These are phyloP conservation scores for Erodium texanum DNA, from an alignment of 441 rosid genomes.

Conservation along the genomic window DNA sequence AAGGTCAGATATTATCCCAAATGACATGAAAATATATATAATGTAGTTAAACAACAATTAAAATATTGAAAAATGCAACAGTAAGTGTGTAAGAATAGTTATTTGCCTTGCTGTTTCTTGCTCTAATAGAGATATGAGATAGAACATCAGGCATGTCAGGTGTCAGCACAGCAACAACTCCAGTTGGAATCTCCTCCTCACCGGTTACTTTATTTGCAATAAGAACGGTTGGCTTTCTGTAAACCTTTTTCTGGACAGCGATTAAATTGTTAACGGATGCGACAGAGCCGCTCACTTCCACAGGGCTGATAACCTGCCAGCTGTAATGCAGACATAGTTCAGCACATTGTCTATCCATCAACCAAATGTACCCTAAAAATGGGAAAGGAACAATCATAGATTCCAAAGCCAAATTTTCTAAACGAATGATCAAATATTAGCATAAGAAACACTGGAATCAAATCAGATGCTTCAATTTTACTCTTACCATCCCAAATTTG, in stretches of 20 bases:
- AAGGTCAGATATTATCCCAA: constrained; percentile 13
- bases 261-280: constrained; percentile 44
- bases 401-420: neutral
- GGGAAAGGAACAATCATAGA: neutral
- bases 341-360: constrained; percentile 9
- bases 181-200: constrained; percentile 78
- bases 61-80: neutral
- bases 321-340: constrained; percentile 30
- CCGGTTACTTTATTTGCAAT: constrained; percentile 60
- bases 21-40: constrained; percentile 8
- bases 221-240: constrained; percentile 51
- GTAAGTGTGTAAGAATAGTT: constrained; percentile 6
- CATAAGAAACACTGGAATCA: neutral
- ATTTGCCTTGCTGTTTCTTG: constrained; percentile 66
- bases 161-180: constrained; percentile 76
- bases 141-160: constrained; percentile 71
- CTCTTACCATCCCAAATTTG: constrained; percentile 66
- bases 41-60: neutral
- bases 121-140: constrained; percentile 79
- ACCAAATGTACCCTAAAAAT: neutral
- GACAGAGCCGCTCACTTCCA: constrained; percentile 55
- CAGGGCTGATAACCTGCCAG: constrained; percentile 85
- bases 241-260: constrained; percentile 51
- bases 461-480: neutral
- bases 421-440: neutral